A percentile compares a stretch with the other conserved stretches of the same genome.
phyloP scores from a whole-genome alignment of 2,329 filamentous ascomycete species.

The Fusarium pseudocircinatum region DNA sequence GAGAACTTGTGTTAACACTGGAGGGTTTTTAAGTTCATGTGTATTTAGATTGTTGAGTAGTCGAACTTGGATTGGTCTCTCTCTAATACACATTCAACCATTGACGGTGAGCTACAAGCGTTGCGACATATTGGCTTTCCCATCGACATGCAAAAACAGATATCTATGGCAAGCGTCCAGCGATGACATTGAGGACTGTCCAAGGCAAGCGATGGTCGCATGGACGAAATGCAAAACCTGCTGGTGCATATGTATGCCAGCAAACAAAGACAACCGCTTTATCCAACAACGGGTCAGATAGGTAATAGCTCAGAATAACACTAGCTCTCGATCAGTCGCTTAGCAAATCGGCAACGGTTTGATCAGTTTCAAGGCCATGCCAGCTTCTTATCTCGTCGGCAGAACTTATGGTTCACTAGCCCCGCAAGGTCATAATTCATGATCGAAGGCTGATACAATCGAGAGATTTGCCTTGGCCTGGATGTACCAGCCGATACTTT shows the following conservation, averaged over 20 bases:
- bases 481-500: conserved; percentile 26
- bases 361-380: neutral
- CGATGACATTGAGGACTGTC: neutral
- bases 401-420: conserved; percentile 5
- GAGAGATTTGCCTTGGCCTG: conserved; percentile 1
- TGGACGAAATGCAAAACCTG: conserved; percentile 1
- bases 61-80: neutral
- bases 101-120: neutral
- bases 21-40: neutral
- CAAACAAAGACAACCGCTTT: neutral
- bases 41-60: neutral
- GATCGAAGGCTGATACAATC: neutral
- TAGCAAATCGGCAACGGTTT: neutral
- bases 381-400: neutral
- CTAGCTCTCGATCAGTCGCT: neutral
- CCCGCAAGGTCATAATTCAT: neutral
- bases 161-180: neutral
- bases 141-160: neutral
- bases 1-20: neutral
- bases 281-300: neutral
- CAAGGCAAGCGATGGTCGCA: conserved; percentile 1
- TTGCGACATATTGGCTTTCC: neutral
- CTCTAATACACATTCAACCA: neutral
- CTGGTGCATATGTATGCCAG: conserved; percentile 1
- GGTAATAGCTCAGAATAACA: neutral